Base-by-base conservation (phyloP, 495 filamentous ascomycete genomes). In the Penicillium cataractarum region DNA sequence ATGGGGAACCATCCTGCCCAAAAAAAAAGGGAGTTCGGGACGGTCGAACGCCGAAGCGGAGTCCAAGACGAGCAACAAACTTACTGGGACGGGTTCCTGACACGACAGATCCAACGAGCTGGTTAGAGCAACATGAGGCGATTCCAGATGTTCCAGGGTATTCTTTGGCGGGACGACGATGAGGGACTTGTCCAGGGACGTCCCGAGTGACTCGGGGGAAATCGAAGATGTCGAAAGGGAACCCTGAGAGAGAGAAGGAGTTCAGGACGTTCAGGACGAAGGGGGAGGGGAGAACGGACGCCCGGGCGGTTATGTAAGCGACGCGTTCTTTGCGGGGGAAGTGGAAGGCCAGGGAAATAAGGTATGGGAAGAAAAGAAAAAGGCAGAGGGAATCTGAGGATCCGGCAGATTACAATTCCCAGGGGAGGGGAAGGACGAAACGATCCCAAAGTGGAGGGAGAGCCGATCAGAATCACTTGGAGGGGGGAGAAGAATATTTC, bases 101-200 rank as follows among this genome's bases (percentile, higher is more conserved):
- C 76, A 77, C 71, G 70, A 70, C 72, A 70, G 69, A 76, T 70
- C 71, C 65, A 65, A 61, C 31, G 54, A 67, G 60, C 37, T 27
- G 53, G 29, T 70, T 81, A 80, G 59, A 74, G 73, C 75, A 76
- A 79, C 79, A 77, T 79, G 73, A 73, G 71, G 75, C 56, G 73
- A 71, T 68, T 53, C 13, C 57, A 63, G n/a, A n/a, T 31, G 29
- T 31, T 4, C 29, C 56, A 53, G 46, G 33, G 49, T 21, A 3
- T 42, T 21, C 9, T 9, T 21, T 44, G 62, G 51, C 17, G 54
- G 57, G 32, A 64, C 57, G n/a, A n/a, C n/a, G n/a, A n/a, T n/a
- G 49, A 46, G 35, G 33, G 29, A 29, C 52, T 46, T 32, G 10
- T 24, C 13, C 24, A 40, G 50, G 51, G 42, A 55, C 21, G 32